These are phyloP conservation scores for Myxozyma monticola DNA, from an alignment of 805 yeast genomes.

Conservation along the genomic window DNA sequence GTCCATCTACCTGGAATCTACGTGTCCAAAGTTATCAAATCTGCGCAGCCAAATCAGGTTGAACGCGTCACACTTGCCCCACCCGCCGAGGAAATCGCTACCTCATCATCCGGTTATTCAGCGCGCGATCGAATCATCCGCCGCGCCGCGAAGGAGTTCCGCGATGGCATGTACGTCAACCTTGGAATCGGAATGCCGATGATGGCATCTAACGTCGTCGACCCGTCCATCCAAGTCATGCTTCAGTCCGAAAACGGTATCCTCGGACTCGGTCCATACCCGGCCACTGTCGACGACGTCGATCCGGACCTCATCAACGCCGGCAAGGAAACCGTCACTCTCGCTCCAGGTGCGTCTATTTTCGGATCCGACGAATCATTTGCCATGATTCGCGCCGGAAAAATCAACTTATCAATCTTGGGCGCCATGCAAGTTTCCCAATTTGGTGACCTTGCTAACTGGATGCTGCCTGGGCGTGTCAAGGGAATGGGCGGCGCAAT, in stretches of 20 bases:
- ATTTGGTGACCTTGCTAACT: conserved; percentile 52
- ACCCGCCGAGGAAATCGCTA: not conserved
- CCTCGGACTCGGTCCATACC: conserved; percentile 51
- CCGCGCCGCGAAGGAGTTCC: conserved; percentile 50
- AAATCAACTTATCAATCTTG: conserved; percentile 46
- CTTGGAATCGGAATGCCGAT: conserved; percentile 55
- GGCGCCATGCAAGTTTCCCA: conserved; percentile 53
- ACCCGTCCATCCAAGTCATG: conserved; percentile 41
- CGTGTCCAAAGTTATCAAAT: conserved; percentile 44
- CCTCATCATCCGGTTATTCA: conserved; percentile 2
- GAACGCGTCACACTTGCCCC: conserved; percentile 37
- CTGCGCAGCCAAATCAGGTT: conserved; percentile 44
- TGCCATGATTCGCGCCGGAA: conserved; percentile 51
- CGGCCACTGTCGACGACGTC: conserved; percentile 42
- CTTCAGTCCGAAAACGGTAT: conserved; percentile 53
- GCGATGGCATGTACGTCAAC: conserved; percentile 48
- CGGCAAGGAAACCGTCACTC: conserved; percentile 52
- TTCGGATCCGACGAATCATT: conserved; percentile 53
- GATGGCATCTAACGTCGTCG: conserved; percentile 46
- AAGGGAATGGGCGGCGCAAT: conserved; percentile 58
- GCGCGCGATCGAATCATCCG: conserved; percentile 42
- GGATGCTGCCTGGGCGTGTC: conserved; percentile 53
- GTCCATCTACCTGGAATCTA: conserved; percentile 51
- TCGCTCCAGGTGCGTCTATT: conserved; percentile 47
- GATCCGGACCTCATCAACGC: conserved; percentile 52